phyloP scores from a whole-genome alignment of 148 eudicot species.

The Rheum nobile region DNA sequence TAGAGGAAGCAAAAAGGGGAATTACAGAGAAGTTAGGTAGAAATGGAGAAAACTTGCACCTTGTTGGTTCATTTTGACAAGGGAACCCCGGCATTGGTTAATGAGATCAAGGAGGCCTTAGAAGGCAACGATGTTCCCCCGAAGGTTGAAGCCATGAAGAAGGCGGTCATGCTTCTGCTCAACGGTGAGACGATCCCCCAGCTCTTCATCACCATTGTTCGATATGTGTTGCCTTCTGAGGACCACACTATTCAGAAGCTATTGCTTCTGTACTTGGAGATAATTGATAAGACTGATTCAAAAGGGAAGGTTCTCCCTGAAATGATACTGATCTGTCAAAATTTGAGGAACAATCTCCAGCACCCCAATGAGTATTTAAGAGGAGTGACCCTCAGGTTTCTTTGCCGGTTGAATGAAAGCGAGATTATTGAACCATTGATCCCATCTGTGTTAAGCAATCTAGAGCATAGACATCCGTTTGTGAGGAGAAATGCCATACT shows the following conservation, averaged over 20 bases:
- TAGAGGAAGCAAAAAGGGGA: not conserved
- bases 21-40: not conserved
- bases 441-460: conserved; percentile 47
- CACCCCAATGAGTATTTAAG: conserved; percentile 78
- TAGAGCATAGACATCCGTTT: conserved; percentile 65
- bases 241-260: conserved; percentile 69
- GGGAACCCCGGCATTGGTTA: conserved; percentile 69
- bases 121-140: conserved; percentile 56
- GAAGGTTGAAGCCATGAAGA: conserved; percentile 67
- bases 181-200: conserved; percentile 73
- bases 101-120: conserved; percentile 75
- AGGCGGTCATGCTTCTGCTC: conserved; percentile 66
- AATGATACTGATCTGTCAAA: conserved; percentile 76
- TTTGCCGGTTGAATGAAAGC: conserved; percentile 54
- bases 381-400: conserved; percentile 73
- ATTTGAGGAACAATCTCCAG: conserved; percentile 55
- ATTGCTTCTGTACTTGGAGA: conserved; percentile 59
- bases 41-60: conserved; percentile 67
- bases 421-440: conserved; percentile 72
- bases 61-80: conserved; percentile 62
- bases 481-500: conserved; percentile 74
- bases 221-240: conserved; percentile 70
- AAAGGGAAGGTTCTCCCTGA: conserved; percentile 55
- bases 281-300: conserved; percentile 72
- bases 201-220: conserved; percentile 57